A percentile compares a stretch with the other conserved stretches of the same genome.
Conservation (phyloP, 1,284 basidiomycete genomes). For the Apiotrichum domesticum region DNA sequence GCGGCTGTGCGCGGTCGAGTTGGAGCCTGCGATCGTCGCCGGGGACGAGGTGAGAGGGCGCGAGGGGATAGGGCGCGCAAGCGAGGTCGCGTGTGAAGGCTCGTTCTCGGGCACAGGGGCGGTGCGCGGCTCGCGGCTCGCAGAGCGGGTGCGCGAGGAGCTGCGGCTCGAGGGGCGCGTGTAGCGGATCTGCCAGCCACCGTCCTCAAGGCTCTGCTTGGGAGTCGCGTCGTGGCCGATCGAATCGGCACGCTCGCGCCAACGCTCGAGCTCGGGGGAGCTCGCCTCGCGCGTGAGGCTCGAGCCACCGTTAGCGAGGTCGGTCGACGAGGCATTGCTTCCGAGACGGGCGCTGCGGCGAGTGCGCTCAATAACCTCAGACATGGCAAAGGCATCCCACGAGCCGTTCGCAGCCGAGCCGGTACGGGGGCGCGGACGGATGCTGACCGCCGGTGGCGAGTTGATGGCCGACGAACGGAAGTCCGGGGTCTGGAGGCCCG, state of each 20-base stretch:
- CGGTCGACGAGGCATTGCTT: constrained; percentile 1
- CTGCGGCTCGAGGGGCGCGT: not conserved
- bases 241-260: constrained; percentile 4
- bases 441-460: not conserved
- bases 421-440: constrained; percentile 20
- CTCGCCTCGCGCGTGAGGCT: not conserved
- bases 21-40: constrained; percentile 7
- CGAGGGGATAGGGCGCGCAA: constrained; percentile 12
- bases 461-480: not conserved
- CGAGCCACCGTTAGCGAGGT: not conserved
- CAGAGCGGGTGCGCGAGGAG: constrained; percentile 3
- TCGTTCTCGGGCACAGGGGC: constrained; percentile 2
- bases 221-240: constrained; percentile 26
- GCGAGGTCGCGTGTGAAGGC: constrained; percentile 2
- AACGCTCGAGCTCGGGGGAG: not conserved
- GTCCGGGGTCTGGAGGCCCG: not conserved
- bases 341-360: constrained; percentile 7
- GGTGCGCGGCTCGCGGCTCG: constrained; percentile 6
- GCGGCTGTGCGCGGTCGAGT: constrained; percentile 13
- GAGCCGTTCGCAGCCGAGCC: constrained; percentile 21
- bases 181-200: constrained; percentile 37
- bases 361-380: constrained; percentile 20
- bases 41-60: constrained; percentile 9
- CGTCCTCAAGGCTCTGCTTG: constrained; percentile 33
- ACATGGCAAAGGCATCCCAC: constrained; percentile 39